Conservation (phyloP, 148 eudicot genomes). For the Talinum fruticosum region DNA sequence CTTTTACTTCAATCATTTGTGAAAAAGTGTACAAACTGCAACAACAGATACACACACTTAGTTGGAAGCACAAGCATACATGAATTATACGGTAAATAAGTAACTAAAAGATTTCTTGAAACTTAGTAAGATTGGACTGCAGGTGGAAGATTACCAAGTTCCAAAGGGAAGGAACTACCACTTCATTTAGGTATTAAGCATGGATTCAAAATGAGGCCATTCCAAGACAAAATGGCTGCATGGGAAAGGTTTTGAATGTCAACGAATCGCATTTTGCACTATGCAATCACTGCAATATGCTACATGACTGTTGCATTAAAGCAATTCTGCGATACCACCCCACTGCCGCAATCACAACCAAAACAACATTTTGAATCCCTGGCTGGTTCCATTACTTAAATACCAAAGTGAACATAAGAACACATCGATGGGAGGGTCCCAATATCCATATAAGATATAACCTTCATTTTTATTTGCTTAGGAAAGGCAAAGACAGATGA, state of each 20-base stretch:
- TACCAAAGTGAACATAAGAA: too few relatives aligned
- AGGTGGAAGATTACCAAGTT: not conserved
- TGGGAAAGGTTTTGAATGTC: too few relatives aligned
- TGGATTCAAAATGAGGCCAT: too few relatives aligned
- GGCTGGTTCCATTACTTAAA: too few relatives aligned
- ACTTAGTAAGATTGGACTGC: not conserved
- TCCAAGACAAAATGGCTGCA: too few relatives aligned
- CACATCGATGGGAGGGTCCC: not conserved
- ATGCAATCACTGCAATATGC: too few relatives aligned
- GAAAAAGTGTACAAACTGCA: constrained; percentile 79
- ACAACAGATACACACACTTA: constrained; percentile 17
- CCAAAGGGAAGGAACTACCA: not conserved
- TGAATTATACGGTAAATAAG: not conserved
- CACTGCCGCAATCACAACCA: too few relatives aligned
- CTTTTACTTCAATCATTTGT: constrained; percentile 69
- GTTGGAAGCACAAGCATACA: constrained; percentile 6
- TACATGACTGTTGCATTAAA: too few relatives aligned
- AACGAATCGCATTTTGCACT: too few relatives aligned
- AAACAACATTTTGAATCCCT: too few relatives aligned
- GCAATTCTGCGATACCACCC: too few relatives aligned
- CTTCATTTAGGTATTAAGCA: not conserved
- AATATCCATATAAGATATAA: not conserved
- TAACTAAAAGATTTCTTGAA: not conserved
- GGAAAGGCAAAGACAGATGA: not conserved
- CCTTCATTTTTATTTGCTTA: not conserved